Evolutionary conservation across 2,329 filamentous ascomycete genomes (phyloP), one percentile per base, ranked within the genome.

Genomic region (Monosporascus cannonballus): DNA sequence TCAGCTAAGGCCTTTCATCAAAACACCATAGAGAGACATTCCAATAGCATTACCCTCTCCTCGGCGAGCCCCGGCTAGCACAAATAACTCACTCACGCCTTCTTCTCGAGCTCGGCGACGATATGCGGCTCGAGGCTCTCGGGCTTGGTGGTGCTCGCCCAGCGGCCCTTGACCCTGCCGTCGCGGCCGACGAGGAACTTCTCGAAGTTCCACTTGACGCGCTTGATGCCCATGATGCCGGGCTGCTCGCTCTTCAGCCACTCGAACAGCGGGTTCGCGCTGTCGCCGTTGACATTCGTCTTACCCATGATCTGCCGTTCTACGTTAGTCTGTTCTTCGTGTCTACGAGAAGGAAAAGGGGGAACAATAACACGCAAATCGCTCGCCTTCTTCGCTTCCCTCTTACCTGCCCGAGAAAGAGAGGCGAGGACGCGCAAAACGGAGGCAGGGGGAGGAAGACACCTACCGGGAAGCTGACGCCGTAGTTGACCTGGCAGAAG

Each of bases 141-240:
- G 1, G 94, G 94, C 79, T 92, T 94, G 55, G 88, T 90, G 18
- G 84, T 88, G 71, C 89, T 93, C 36, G 90, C 89, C 90, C 91
- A 99, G 59, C 94, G 78, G 27, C 81, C 81, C 73, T 89, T 87
- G 62, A 97, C 90, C 74, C 87, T 81, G 25, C 94, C 94, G 71
- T 97, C 90, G 56, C 83, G 81, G 55, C 86, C 87, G 59, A 99
- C 77, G 58, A 99, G 76, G 75, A 96, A 99, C 83, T 99, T 99
- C 74, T 99, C 94, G 77, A 97, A 99, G 76, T 99, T 99, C 94
- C 94, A 99, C 87, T 97, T 96, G 65, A 99, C 79, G 57, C 86
- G 74, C 85, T 95, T 93, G 67, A 97, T 70, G 20, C 94, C 94
- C 74, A 97, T 74, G 52, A 96, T 66, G 22, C 94, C 92, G 1